Evolutionary conservation across 768 basidiomycete genomes (phyloP).

Genomic region (Rossbeevera mucosa): DNA sequence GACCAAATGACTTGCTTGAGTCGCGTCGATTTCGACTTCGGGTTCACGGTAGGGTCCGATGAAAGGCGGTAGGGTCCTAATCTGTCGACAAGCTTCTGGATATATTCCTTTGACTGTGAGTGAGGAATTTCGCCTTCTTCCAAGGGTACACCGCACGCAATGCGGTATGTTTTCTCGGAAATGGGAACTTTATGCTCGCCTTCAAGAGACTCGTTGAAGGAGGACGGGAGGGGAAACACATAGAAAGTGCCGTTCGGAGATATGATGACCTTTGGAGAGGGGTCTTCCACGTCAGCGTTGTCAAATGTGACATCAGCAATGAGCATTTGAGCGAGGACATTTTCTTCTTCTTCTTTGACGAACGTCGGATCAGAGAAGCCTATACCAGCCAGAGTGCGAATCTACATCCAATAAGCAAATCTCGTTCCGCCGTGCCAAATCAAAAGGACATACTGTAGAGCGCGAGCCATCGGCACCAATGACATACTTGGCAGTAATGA

Average conservation of each 20-base stretch:
- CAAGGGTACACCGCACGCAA: constrained; percentile 37
- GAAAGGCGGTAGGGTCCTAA: constrained; percentile 34
- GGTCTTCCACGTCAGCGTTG: neutral
- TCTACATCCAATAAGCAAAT: constrained; percentile 22
- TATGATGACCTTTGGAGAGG: constrained; percentile 18
- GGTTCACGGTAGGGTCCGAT: constrained; percentile 34
- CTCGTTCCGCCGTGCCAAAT: neutral
- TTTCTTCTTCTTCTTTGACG: constrained; percentile 19
- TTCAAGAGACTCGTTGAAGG: constrained; percentile 16
- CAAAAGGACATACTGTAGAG: constrained; percentile 36
- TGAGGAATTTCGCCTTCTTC: constrained; percentile 33
- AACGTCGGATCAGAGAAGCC: constrained; percentile 42
- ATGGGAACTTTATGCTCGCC: constrained; percentile 2
- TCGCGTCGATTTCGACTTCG: constrained; percentile 21
- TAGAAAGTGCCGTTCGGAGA: constrained; percentile 33
- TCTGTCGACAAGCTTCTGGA: constrained; percentile 41
- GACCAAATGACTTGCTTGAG: constrained; percentile 41
- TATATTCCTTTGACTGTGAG: constrained; percentile 36
- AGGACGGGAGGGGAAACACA: constrained; percentile 32
- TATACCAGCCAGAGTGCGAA: constrained; percentile 40
- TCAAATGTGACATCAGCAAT: constrained; percentile 45
- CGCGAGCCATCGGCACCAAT: constrained; percentile 49
- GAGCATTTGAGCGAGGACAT: constrained; percentile 36
- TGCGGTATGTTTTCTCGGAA: constrained; percentile 32
- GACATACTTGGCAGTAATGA: constrained; percentile 42